Percentiles rank a stretch among this genome's conserved stretches.
These are phyloP conservation scores for Maudiozyma saulgeensis DNA, from an alignment of 805 yeast genomes.

Conservation along the genomic window DNA sequence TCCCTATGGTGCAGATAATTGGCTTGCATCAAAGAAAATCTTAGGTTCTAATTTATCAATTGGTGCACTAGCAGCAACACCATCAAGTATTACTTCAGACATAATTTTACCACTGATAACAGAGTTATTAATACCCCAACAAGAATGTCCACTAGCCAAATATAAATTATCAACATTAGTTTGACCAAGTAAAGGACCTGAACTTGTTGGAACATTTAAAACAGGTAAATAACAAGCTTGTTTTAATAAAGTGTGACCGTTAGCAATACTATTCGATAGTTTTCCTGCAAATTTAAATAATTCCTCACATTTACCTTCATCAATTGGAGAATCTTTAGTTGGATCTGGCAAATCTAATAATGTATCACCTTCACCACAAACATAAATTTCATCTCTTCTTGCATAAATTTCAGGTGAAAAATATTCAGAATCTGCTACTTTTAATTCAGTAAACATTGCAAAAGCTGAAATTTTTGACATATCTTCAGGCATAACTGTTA, in stretches of 20 bases:
- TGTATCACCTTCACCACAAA: slow-evolving; percentile 95
- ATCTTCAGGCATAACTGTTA: slow-evolving; percentile 73
- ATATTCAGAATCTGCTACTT: slow-evolving; percentile 53
- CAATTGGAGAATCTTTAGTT: slow-evolving; percentile 86
- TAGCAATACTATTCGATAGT: slow-evolving; percentile 56
- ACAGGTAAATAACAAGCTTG: slow-evolving; percentile 97
- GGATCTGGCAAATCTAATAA: slow-evolving; percentile 87
- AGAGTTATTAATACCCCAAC: slow-evolving; percentile 98
- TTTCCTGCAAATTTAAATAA: slow-evolving; percentile 73
- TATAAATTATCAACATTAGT: slow-evolving; percentile 74
- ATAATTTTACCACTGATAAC: slow-evolving; percentile 93
- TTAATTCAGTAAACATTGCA: slow-evolving; percentile 88
- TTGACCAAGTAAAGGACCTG: slow-evolving; percentile 92
- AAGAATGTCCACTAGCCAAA: slow-evolving; percentile 88
- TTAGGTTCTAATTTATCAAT: slow-evolving; percentile 78
- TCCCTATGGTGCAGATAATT: neutral
- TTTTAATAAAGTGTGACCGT: slow-evolving; percentile 66
- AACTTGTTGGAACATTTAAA: slow-evolving; percentile 79
- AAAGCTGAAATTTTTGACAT: slow-evolving; percentile 70
- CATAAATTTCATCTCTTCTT: slow-evolving; percentile 88
- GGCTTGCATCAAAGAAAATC: slow-evolving; percentile 69
- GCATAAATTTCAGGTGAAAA: slow-evolving; percentile 94
- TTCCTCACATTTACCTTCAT: slow-evolving; percentile 79
- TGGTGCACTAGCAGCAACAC: slow-evolving; percentile 67
- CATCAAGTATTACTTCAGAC: slow-evolving; percentile 81